A percentile compares a stretch with the other conserved stretches of the same genome.
Evolutionary conservation across 345 rosid genomes (phyloP).

Genomic region (Mangifera indica): DNA sequence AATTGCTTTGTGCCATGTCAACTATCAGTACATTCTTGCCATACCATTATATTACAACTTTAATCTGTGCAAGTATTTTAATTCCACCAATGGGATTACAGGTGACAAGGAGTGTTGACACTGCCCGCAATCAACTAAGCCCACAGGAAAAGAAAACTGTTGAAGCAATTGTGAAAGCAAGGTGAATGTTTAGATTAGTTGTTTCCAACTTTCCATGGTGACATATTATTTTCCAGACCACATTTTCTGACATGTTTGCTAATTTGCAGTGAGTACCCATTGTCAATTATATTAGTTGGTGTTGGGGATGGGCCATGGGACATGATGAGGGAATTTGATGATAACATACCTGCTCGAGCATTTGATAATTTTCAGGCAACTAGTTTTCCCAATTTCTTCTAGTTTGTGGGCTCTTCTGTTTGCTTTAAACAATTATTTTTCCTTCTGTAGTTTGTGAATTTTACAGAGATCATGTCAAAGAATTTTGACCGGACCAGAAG

Average conservation of each 20-base stretch:
- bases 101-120: constrained; percentile 96
- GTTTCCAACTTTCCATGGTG: background rate
- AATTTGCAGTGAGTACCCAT: constrained; percentile 67
- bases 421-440: constrained; percentile 3
- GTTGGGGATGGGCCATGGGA: constrained; percentile 99
- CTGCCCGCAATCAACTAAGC: constrained; percentile 65
- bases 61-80: background rate
- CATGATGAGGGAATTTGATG: constrained; percentile 94
- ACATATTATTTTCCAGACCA: background rate
- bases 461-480: constrained; percentile 89
- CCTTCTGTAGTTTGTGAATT: constrained; percentile 77
- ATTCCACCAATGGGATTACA: constrained; percentile 25
- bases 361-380: constrained; percentile 93
- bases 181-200: constrained; percentile 39
- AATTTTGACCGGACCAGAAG: constrained; percentile 53
- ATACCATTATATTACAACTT: constrained; percentile 6
- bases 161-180: constrained; percentile 93
- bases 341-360: constrained; percentile 89
- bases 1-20: background rate
- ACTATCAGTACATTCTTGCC: background rate
- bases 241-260: constrained; percentile 22
- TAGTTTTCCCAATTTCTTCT: background rate
- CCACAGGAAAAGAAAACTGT: constrained; percentile 91
- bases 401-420: constrained; percentile 11
- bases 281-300: constrained; percentile 86